Base-by-base conservation (phyloP, 306 rosid species). In the Cicer arietinum region DNA sequence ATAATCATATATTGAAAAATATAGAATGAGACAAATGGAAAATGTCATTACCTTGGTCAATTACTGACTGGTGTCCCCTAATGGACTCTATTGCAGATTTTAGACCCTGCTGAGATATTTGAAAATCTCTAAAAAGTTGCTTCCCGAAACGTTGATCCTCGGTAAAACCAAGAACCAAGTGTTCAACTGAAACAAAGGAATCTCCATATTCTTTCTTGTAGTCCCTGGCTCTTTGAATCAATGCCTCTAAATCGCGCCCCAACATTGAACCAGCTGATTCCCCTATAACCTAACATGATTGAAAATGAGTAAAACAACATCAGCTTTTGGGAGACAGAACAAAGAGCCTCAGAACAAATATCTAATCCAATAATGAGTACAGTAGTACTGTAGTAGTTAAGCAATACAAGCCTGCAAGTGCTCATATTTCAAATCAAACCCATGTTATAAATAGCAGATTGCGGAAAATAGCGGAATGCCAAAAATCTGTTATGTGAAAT, bases 101-200 rank as follows among this genome's bases (percentile, higher is more conserved):
- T 75, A 94, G 80, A 66, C 77, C 79, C 35, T 73, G 83, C 81
- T 79, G 79, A 30, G 97, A 75, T 67, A 94, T 84, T 81, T 94
- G 92, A 79, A 94, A 94, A 67, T 94, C 99, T 75, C 80, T 87
- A 54, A 87, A 90, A 48, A 92, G 53, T 71, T 94, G 99, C 87
- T 85, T 92, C 84, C 99, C 99, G 37, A 94, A 92, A 42, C 99
- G 85, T 74, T 89, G 96, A 83, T 94, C 99, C 78, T 89, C 86
- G 10, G 64, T 5, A 45, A 89, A 94, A 78, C 95, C 95, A 65
- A 94, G 97, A 89, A 92, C 96, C 89, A 94, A 81, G 78, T 94
- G 99, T 83, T 94, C 99, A 60, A 94, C 99, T 40, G 99, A 94
- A 77, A 94, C 93, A 85, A 89, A 94, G 13, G 99, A 94, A 72